Evolutionary conservation across 169 alveolate species (phyloP), one percentile per base, ranked within the genome.

Genomic region (Plasmodium coatneyi): DNA sequence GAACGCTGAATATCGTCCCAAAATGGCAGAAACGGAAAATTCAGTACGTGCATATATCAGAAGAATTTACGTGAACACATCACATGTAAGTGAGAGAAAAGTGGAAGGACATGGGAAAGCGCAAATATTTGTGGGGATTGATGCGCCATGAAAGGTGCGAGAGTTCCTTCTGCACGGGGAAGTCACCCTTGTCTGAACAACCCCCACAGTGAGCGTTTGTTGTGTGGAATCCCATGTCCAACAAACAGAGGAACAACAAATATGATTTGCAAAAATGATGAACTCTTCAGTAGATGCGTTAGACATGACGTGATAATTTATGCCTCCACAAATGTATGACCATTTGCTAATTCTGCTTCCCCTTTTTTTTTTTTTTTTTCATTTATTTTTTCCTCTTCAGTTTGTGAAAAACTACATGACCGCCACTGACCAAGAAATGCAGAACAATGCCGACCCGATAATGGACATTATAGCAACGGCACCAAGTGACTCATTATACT

Each of bases 401-500:
- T 87, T 78, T 87, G 84, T 87, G 32, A 87, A 87, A 56, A 87
- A 78, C 49, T 87, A 87, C 71, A 87, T 87, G 93, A 87, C 89
- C 0, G 93, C 93, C 43, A 56, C 93, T 7, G 93, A 87, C 43
- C 93, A 87, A 79, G 93, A 87, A 66, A 87, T 87, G 87, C 93
- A 87, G 71, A 87, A 79, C 72, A 87, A 87, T 87, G 87, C 93
- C 36, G 93, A 87, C 56, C 93, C 93, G 7, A 87, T 87, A 78
- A 87, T 87, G 93, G 93, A 87, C 36, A 87, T 87, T 60, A 76
- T 87, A 54, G 87, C 93, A 19, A 87, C 93, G 22, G 93, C 93
- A 36, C 93, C 93, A 19, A 87, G 93, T 87, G 93, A 87, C 52
- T 87, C 93, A n/a, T 66, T 87, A 12, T 87, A 87, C 82, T 87